These are phyloP conservation scores for Dendrobium chrysotoxum DNA, from an alignment of 106 monocot genomes.

Conservation along the genomic window DNA sequence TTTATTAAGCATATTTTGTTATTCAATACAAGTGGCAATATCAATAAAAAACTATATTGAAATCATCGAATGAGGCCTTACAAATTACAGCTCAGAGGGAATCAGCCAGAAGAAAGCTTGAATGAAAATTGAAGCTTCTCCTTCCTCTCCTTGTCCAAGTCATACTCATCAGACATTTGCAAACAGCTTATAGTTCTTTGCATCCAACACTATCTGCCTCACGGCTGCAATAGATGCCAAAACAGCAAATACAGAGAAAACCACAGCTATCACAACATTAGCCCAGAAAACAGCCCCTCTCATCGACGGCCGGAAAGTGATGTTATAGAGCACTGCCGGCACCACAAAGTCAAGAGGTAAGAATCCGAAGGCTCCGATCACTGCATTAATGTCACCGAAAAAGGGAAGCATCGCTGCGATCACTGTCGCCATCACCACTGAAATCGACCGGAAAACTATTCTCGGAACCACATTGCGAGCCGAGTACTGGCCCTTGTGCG, in stretches of 20 bases:
- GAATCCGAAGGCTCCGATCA: conserved; percentile 86
- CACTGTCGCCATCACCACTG: conserved; percentile 43
- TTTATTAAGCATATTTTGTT: no score
- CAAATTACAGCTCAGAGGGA: background rate
- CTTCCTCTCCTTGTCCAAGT: background rate
- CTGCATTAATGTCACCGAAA: conserved; percentile 84
- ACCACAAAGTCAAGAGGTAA: conserved; percentile 84
- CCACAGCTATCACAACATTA: conserved; percentile 38
- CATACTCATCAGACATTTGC: conserved; percentile 18
- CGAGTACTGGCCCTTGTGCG: conserved; percentile 51
- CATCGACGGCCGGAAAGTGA: conserved; percentile 64
- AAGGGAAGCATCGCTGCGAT: conserved; percentile 91
- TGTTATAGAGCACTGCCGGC: conserved; percentile 67
- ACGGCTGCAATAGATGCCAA: conserved; percentile 37
- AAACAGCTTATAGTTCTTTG: conserved; percentile 21
- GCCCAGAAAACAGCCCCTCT: conserved; percentile 63
- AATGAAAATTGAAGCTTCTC: background rate
- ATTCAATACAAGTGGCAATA: no score
- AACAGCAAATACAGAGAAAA: conserved; percentile 52
- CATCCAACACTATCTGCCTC: conserved; percentile 21
- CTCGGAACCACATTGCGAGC: conserved; percentile 65
- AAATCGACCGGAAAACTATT: conserved; percentile 51
- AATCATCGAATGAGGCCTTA: background rate
- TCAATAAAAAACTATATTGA: no score
- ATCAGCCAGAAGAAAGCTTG: background rate